A percentile compares a stretch with the other conserved stretches of the same genome.
Evolutionary conservation across 352 stramenopile species (phyloP).

Genomic region (Peronospora farinosa): DNA sequence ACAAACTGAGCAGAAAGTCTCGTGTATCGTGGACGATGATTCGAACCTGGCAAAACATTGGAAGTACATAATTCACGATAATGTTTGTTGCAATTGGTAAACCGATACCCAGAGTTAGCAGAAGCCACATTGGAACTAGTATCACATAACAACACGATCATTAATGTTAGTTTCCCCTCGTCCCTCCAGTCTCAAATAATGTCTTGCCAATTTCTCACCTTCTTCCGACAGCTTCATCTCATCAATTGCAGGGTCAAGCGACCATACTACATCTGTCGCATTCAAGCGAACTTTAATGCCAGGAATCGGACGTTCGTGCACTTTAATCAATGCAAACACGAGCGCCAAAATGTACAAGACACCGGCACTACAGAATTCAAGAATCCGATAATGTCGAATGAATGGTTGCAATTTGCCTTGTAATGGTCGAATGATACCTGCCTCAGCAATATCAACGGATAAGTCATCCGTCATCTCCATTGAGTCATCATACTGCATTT

Average conservation of each 20-base stretch:
- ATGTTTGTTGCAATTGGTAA: slow-evolving; percentile 48
- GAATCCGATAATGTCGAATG: slow-evolving; percentile 37
- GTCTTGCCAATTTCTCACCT: slow-evolving; percentile 12
- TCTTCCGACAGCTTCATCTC: slow-evolving; percentile 40
- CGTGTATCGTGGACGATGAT: slow-evolving; percentile 66
- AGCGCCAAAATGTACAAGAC: slow-evolving; percentile 44
- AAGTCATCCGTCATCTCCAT: slow-evolving; percentile 12
- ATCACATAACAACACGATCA: neutral
- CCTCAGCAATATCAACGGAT: slow-evolving; percentile 13
- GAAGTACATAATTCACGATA: slow-evolving; percentile 57
- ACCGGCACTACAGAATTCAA: slow-evolving; percentile 47
- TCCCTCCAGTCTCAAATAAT: neutral
- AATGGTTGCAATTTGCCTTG: slow-evolving; percentile 11
- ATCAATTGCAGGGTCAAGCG: slow-evolving; percentile 48
- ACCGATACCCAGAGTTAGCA: slow-evolving; percentile 28
- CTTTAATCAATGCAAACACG: slow-evolving; percentile 44
- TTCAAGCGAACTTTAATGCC: slow-evolving; percentile 42
- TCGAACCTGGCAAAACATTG: slow-evolving; percentile 37
- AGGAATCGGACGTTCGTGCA: slow-evolving; percentile 58
- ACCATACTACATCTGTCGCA: slow-evolving; percentile 31
- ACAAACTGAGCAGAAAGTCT: slow-evolving; percentile 68
- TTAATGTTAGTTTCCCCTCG: neutral
- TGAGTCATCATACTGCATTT: slow-evolving; percentile 1
- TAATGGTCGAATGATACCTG: neutral
- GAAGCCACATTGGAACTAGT: slow-evolving; percentile 46